Conservation (phyloP, 176 grass and related monocot genomes). For the Musa itinerans region DNA sequence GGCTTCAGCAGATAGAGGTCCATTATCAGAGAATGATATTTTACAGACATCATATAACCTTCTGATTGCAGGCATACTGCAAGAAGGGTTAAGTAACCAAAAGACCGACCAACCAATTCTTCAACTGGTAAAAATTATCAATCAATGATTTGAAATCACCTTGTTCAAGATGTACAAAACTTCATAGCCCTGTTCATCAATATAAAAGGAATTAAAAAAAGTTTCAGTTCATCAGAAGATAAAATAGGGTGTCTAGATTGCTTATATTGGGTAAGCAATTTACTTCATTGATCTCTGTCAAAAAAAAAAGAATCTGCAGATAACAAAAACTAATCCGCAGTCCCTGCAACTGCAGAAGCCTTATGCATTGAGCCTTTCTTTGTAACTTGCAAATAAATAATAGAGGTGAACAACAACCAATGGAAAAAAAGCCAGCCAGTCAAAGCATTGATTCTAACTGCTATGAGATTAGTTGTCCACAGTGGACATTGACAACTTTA, state of each 20-base stretch:
- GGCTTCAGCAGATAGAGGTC: constrained; percentile 77
- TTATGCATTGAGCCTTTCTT: too few relatives aligned
- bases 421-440: too few relatives aligned
- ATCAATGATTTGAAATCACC: not conserved
- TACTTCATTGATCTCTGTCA: not conserved
- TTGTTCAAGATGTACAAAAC: not conserved
- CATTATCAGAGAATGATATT: constrained; percentile 69
- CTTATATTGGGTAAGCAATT: not conserved
- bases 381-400: too few relatives aligned
- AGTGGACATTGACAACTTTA: too few relatives aligned
- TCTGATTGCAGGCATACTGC: constrained; percentile 82
- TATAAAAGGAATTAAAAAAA: not conserved
- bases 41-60: constrained; percentile 69
- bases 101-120: not conserved
- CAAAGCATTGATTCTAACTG: too few relatives aligned
- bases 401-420: too few relatives aligned
- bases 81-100: constrained; percentile 20
- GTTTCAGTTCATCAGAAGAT: not conserved
- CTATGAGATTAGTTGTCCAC: too few relatives aligned
- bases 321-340: too few relatives aligned
- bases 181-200: not conserved
- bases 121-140: not conserved
- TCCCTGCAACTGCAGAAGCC: too few relatives aligned
- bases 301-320: not conserved
- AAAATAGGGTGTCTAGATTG: not conserved